Evolutionary conservation across 140 eudicot genomes (phyloP).

Genomic region (Oenanthe javanica): DNA sequence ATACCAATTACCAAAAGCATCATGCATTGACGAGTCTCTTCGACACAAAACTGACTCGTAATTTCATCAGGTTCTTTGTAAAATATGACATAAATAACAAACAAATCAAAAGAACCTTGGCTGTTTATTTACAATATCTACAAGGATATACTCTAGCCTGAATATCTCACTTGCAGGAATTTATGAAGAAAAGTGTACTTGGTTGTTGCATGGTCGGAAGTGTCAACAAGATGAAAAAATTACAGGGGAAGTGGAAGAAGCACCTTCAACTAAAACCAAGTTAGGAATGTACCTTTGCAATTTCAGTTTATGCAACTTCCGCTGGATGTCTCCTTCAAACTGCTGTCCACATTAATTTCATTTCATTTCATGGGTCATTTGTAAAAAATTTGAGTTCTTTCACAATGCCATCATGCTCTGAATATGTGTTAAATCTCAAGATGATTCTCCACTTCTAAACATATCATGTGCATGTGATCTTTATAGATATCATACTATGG

Average conservation of each 20-base stretch:
- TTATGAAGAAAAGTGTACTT: constrained; percentile 34
- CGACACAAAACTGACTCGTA: background rate
- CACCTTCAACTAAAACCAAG: constrained; percentile 32
- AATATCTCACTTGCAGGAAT: constrained; percentile 31
- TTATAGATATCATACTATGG: background rate
- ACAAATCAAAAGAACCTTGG: background rate
- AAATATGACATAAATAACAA: constrained; percentile 4
- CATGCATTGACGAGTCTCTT: background rate
- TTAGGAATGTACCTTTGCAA: constrained; percentile 3
- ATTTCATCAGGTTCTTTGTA: constrained; percentile 1
- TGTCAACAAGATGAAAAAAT: constrained; percentile 24
- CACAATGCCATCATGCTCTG: background rate
- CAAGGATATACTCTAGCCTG: constrained; percentile 19
- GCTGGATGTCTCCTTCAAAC: constrained; percentile 5
- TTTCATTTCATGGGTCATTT: background rate
- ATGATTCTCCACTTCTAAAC: background rate
- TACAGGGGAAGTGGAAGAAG: constrained; percentile 38
- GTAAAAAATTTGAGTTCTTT: constrained; percentile 1
- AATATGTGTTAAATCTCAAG: background rate
- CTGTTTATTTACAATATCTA: constrained; percentile 10
- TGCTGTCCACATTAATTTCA: background rate
- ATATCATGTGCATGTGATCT: background rate
- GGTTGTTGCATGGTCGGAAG: constrained; percentile 45
- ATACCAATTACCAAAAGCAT: background rate
- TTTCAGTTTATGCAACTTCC: background rate